phyloP scores from a whole-genome alignment of 2,329 filamentous ascomycete species.

The Pseudogymnoascus pannorum region DNA sequence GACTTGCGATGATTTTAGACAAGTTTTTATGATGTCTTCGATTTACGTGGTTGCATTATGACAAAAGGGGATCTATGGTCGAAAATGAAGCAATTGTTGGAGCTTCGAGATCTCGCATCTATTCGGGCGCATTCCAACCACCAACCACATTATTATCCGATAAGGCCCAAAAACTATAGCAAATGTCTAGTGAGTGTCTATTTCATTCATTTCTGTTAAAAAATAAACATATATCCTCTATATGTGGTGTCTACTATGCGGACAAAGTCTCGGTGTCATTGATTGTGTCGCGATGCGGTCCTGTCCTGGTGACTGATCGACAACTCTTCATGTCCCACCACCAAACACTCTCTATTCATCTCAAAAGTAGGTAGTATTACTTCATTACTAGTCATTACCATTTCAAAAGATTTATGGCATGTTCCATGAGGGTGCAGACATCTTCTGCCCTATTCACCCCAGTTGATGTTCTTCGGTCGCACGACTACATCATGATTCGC shows the following conservation, averaged over 20 bases:
- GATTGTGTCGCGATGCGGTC: background rate
- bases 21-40: background rate
- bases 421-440: background rate
- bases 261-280: background rate
- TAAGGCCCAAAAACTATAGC: background rate
- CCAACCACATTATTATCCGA: background rate
- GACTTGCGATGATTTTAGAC: background rate
- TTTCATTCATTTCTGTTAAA: background rate
- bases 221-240: background rate
- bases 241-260: background rate
- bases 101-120: background rate
- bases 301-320: background rate
- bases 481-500: background rate
- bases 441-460: background rate
- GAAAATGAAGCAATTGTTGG: conserved; percentile 8
- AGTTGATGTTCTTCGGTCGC: conserved; percentile 1
- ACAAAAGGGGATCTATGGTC: background rate
- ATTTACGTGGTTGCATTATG: background rate
- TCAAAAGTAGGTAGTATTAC: background rate
- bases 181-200: background rate
- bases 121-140: background rate
- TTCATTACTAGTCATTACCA: background rate
- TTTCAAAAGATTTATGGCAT: background rate
- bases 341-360: background rate
- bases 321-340: background rate